These are phyloP conservation scores for Apiospora rasikravindrae DNA, from an alignment of 2,329 filamentous ascomycete species.

Conservation along the genomic window DNA sequence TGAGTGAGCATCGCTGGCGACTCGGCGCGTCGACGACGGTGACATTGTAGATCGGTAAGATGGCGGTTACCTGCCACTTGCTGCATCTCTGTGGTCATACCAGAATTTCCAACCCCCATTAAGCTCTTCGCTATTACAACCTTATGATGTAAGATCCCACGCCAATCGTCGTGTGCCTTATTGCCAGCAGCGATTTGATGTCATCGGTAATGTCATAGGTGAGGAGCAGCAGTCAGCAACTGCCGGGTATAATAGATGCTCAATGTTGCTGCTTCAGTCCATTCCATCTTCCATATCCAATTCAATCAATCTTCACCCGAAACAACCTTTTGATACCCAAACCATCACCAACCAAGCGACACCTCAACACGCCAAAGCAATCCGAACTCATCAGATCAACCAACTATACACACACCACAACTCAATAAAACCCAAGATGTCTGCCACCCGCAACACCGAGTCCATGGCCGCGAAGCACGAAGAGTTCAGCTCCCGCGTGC, in stretches of 20 bases:
- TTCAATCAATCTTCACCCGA: no score
- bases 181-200: background rate
- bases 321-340: background rate
- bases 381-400: no score
- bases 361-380: background rate
- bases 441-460: constrained; percentile 6
- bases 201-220: background rate
- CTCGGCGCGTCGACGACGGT: background rate
- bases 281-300: background rate
- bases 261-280: background rate
- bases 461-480: constrained; percentile 16
- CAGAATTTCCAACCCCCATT: no score
- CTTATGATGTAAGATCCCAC: background rate
- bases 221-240: background rate
- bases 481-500: constrained; percentile 44
- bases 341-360: background rate
- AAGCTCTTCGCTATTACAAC: background rate
- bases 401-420: background rate
- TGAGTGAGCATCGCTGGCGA: background rate
- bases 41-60: background rate
- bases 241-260: background rate
- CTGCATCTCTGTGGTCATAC: background rate
- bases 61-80: background rate
- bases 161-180: background rate
- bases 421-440: background rate